Conservation (phyloP, 2,329 filamentous ascomycete genomes). For the Scedosporium dehoogii region DNA sequence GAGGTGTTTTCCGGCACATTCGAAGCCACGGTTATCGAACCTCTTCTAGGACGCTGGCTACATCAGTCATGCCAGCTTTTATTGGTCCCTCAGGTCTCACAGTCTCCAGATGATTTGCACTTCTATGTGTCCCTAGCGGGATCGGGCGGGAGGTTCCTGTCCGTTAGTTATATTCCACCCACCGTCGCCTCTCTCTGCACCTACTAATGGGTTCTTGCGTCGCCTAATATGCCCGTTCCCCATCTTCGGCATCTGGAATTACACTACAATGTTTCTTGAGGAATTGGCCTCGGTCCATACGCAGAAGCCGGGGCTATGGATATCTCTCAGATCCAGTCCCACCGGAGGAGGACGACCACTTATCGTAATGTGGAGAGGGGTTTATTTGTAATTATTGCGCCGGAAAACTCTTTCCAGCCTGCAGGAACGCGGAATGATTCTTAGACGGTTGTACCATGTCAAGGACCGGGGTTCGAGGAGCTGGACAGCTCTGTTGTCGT, state of each 20-base stretch:
- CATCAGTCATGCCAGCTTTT: background rate
- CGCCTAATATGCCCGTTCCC: background rate
- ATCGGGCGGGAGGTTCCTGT: background rate
- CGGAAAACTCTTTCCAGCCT: no score
- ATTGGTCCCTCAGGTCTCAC: background rate
- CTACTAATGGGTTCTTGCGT: background rate
- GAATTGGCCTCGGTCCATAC: no score
- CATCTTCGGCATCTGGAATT: no score
- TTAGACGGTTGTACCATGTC: background rate
- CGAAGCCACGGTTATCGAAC: background rate
- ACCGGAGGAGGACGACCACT: no score
- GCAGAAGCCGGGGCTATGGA: no score
- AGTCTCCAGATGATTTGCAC: background rate
- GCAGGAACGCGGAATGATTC: background rate
- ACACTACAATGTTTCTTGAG: no score
- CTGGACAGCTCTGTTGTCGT: background rate
- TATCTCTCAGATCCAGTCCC: no score
- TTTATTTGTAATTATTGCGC: no score
- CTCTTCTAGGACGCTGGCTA: background rate
- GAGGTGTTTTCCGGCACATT: background rate
- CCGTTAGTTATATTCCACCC: background rate
- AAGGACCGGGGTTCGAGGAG: background rate
- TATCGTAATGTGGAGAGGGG: no score
- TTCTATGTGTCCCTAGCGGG: background rate
- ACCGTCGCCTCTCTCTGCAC: background rate